phyloP scores from a whole-genome alignment of 345 rosid genomes.

The Syzygium aromaticum region DNA sequence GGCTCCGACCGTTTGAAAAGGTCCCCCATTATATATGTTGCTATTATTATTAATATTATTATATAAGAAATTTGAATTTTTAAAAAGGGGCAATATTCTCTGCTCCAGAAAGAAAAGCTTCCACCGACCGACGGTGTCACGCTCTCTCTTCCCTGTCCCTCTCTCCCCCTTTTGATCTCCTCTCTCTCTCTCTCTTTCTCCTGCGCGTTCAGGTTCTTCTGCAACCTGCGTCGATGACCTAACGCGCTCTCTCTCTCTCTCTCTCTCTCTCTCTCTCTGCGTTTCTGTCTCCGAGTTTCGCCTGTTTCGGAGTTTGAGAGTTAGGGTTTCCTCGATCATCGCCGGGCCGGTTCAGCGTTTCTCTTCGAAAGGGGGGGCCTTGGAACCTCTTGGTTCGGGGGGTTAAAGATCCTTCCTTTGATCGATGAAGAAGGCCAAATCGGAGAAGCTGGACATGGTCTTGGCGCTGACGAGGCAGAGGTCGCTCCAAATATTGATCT shows the following conservation, averaged over 20 bases:
- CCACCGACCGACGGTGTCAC: not conserved
- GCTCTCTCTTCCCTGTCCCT: not conserved
- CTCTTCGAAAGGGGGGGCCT: not conserved
- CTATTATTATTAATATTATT: not conserved
- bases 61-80: not conserved
- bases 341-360: not conserved
- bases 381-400: not conserved
- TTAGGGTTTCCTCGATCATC: conserved; percentile 2
- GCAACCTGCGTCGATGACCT: conserved; percentile 1
- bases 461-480: conserved; percentile 47
- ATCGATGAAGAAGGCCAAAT: conserved; percentile 4
- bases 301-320: not conserved
- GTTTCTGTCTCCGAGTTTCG: not conserved
- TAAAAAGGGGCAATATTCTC: not conserved
- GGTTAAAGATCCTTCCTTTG: not conserved
- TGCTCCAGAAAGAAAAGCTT: not conserved
- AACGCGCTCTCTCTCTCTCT: not conserved
- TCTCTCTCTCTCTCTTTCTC: not conserved
- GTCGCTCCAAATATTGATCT: conserved; percentile 59
- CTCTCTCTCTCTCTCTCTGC: not conserved
- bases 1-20: not conserved
- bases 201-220: not conserved
- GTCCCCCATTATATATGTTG: not conserved
- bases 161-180: not conserved
- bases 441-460: conserved; percentile 5